Evolutionary conservation across 2,329 filamentous ascomycete species (phyloP).

Genomic region (Lasiodiplodia sp.): DNA sequence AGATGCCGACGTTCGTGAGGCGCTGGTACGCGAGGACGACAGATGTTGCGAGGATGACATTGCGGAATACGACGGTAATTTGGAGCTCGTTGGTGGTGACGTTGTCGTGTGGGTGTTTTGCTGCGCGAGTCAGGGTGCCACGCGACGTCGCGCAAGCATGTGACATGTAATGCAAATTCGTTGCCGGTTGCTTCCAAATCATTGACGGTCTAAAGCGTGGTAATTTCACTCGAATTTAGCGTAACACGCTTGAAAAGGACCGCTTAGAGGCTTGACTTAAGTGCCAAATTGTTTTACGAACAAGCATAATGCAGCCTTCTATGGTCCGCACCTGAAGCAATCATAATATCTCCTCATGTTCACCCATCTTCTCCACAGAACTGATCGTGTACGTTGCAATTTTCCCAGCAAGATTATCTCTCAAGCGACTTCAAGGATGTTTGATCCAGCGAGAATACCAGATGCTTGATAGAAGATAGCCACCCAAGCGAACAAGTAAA

Average conservation of each 20-base stretch:
- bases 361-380: background rate
- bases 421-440: background rate
- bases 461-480: background rate
- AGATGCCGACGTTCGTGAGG: constrained; percentile 31
- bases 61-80: too few species aligned
- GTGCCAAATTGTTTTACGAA: background rate
- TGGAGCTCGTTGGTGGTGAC: background rate
- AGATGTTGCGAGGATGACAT: constrained; percentile 22
- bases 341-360: background rate
- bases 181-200: background rate
- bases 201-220: background rate
- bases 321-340: background rate
- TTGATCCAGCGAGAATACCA: background rate
- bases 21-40: constrained; percentile 8
- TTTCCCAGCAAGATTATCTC: background rate
- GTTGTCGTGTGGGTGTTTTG: constrained; percentile 5
- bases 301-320: background rate
- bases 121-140: constrained; percentile 5
- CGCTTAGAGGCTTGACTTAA: background rate
- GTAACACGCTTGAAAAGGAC: background rate
- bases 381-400: background rate
- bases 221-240: background rate
- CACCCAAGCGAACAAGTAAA: background rate
- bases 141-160: constrained; percentile 2
- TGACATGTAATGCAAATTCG: background rate